Percentiles rank a stretch among this genome's conserved stretches.
Conservation (phyloP, 257 asterid species). For the Forsythia viridissima region DNA sequence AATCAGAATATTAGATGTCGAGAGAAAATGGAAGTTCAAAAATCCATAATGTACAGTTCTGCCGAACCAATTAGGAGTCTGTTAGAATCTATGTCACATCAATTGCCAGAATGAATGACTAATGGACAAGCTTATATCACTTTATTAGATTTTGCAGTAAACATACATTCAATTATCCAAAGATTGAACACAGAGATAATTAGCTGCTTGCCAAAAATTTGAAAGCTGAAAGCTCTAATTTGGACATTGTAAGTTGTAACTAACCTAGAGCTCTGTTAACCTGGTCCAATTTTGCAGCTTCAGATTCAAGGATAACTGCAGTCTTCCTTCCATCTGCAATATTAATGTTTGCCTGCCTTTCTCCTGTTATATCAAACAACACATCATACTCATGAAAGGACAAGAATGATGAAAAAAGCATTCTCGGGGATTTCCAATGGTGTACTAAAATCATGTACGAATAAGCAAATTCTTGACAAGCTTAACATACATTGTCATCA, state of each 20-base stretch:
- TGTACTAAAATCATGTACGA: conserved; percentile 2
- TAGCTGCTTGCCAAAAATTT: neutral
- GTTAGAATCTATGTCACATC: neutral
- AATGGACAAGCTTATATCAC: neutral
- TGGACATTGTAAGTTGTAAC: conserved; percentile 18
- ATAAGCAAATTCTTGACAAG: neutral
- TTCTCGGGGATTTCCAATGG: neutral
- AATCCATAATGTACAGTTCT: neutral
- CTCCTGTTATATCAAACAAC: conserved; percentile 51
- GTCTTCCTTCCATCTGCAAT: conserved; percentile 78
- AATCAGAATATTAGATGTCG: neutral
- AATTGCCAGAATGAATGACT: neutral
- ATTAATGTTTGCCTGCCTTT: conserved; percentile 85
- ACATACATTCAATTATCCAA: neutral
- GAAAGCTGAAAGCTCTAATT: neutral
- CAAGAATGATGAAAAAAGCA: neutral
- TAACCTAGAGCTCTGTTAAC: conserved; percentile 87
- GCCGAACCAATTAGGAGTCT: neutral
- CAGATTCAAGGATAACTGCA: conserved; percentile 79
- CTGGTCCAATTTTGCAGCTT: conserved; percentile 85
- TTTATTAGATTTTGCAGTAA: neutral
- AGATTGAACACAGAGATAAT: neutral
- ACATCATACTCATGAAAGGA: conserved; percentile 16
- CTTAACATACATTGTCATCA: neutral
- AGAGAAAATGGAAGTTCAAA: neutral